These are phyloP conservation scores for Fraxinus anomala DNA, from an alignment of 257 asterid species.

Conservation along the genomic window DNA sequence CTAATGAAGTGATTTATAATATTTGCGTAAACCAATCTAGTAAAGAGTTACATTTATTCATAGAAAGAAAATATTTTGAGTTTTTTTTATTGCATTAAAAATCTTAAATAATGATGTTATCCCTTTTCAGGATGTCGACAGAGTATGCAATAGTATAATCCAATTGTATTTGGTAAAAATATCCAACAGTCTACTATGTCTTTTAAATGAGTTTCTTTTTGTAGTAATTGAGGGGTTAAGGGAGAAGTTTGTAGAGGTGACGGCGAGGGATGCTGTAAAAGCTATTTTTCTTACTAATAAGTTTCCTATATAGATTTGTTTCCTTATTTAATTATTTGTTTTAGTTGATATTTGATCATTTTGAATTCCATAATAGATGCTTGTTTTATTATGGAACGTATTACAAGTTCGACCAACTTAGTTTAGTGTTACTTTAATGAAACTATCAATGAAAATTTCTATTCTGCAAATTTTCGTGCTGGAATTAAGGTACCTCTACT, in stretches of 20 bases:
- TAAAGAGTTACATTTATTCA: neutral
- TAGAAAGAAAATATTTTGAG: no score
- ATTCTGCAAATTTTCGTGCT: neutral
- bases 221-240: slow-evolving; percentile 41
- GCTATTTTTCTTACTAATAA: slow-evolving; percentile 48
- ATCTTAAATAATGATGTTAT: no score
- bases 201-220: neutral
- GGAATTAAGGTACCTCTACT: no score
- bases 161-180: slow-evolving; percentile 63
- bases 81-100: no score
- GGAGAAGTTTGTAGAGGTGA: slow-evolving; percentile 42
- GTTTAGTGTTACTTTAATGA: neutral
- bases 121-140: slow-evolving; percentile 39
- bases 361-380: neutral
- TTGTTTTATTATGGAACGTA: neutral
- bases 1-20: neutral
- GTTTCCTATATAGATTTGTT: neutral
- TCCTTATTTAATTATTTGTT: no score
- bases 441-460: neutral
- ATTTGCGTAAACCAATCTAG: neutral
- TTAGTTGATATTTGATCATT: neutral
- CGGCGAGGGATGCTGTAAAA: slow-evolving; percentile 43
- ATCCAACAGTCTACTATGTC: slow-evolving; percentile 46
- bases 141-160: slow-evolving; percentile 71
- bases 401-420: neutral